Percentiles rank a stretch among this genome's conserved stretches.
Evolutionary conservation across 192 early-diverging fungal genomes (phyloP).

Genomic region (Coemansia sp.): DNA sequence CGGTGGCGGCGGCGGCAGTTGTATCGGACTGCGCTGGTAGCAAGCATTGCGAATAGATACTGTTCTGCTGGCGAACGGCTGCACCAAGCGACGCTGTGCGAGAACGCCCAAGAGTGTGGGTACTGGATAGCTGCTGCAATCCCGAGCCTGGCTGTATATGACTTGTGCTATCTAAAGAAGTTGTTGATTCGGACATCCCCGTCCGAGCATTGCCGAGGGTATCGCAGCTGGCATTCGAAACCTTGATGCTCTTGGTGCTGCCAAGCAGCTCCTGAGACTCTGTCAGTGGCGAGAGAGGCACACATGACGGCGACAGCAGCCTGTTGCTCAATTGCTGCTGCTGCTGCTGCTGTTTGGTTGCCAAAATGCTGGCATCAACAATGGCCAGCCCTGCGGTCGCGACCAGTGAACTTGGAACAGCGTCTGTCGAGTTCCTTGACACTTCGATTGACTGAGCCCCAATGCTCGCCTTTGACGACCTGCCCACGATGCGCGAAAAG

Average conservation of each 20-base stretch:
- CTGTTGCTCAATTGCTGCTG: conserved; percentile 11
- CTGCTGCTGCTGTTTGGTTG: conserved; percentile 7
- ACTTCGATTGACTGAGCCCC: background rate
- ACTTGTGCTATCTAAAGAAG: conserved; percentile 1
- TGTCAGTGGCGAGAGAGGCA: conserved; percentile 38
- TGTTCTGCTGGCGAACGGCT: conserved; percentile 7
- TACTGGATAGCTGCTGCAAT: background rate
- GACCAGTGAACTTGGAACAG: background rate
- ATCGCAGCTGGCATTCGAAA: conserved; percentile 13
- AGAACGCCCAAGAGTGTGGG: conserved; percentile 5
- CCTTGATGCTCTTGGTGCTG: background rate
- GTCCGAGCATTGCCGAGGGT: conserved; percentile 14
- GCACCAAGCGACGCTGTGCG: conserved; percentile 41
- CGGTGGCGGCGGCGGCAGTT: background rate
- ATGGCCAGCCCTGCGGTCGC: background rate
- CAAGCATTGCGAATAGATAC: conserved; percentile 19
- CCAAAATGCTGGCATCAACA: conserved; percentile 14
- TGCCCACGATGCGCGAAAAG: background rate
- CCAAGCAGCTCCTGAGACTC: conserved; percentile 41
- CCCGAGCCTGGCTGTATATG: background rate
- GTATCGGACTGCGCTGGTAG: background rate
- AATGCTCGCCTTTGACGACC: background rate
- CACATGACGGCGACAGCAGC: background rate
- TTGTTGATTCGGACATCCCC: background rate
- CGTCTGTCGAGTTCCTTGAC: background rate